Percentiles rank a stretch among this genome's conserved stretches.
These are phyloP conservation scores for Abrus precatorius DNA, from an alignment of 306 rosid species.

Conservation along the genomic window DNA sequence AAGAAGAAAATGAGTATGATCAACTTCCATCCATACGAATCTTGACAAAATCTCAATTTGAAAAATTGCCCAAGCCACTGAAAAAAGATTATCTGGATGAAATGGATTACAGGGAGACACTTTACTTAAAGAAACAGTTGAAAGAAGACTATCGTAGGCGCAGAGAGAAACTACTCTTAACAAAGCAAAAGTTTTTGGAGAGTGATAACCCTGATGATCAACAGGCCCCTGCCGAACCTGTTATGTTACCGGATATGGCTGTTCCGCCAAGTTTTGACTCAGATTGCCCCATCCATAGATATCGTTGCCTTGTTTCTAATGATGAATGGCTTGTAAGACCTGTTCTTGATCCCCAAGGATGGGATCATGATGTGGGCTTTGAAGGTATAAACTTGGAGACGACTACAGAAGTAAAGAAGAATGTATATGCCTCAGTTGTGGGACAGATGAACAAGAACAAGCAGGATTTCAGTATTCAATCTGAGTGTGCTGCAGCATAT, in stretches of 20 bases:
- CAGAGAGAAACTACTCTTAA: conserved; percentile 60
- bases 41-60: conserved; percentile 81
- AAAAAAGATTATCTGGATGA: conserved; percentile 86
- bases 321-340: conserved; percentile 91
- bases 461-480: conserved; percentile 77
- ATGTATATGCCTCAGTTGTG: conserved; percentile 61
- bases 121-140: conserved; percentile 88
- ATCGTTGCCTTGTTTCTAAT: conserved; percentile 72
- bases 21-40: conserved; percentile 83
- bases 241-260: conserved; percentile 84
- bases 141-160: conserved; percentile 71
- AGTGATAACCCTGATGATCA: conserved; percentile 61
- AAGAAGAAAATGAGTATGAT: conserved; percentile 89
- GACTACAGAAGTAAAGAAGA: conserved; percentile 64
- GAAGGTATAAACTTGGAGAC: conserved; percentile 92
- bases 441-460: conserved; percentile 93
- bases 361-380: conserved; percentile 95
- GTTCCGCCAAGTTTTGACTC: conserved; percentile 84
- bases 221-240: conserved; percentile 71
- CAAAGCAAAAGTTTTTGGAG: conserved; percentile 49
- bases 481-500: conserved; percentile 85
- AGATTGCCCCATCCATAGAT: conserved; percentile 73
- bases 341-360: conserved; percentile 94
- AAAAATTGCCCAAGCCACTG: conserved; percentile 75
- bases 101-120: conserved; percentile 93